These are phyloP conservation scores for Coniochaeta hoffmannii DNA, from an alignment of 2,329 filamentous ascomycete species.

Conservation along the genomic window DNA sequence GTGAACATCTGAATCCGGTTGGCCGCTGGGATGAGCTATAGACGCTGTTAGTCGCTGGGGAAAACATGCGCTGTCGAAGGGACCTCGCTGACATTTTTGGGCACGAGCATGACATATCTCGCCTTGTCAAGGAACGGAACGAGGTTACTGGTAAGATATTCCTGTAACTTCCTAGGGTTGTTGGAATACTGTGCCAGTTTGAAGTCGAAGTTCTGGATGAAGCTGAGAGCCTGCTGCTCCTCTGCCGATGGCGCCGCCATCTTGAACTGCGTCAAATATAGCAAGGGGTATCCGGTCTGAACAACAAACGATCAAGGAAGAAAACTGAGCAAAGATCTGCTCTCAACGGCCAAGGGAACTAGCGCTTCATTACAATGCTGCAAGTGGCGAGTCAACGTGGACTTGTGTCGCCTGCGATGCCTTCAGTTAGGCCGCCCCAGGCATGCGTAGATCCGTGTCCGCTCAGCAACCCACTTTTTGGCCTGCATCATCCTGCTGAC, in stretches of 20 bases:
- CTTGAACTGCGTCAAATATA: background rate
- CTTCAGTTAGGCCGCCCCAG: background rate
- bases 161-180: conserved; percentile 74
- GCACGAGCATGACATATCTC: conserved; percentile 63
- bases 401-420: background rate
- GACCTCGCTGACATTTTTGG: conserved; percentile 55
- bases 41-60: background rate
- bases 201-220: conserved; percentile 81
- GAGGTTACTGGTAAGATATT: conserved; percentile 65
- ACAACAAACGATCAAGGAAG: background rate
- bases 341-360: background rate
- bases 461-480: no score
- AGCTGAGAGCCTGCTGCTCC: conserved; percentile 68
- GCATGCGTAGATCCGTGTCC: background rate
- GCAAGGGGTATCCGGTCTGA: background rate
- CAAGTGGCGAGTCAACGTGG: background rate
- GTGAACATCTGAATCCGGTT: conserved; percentile 48
- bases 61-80: background rate
- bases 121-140: conserved; percentile 82
- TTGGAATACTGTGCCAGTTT: conserved; percentile 72
- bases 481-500: no score
- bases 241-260: conserved; percentile 31
- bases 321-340: background rate
- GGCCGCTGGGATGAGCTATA: conserved; percentile 42
- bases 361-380: background rate